Evolutionary conservation across 305 asterid genomes (phyloP).

Genomic region (Lippia alba): DNA sequence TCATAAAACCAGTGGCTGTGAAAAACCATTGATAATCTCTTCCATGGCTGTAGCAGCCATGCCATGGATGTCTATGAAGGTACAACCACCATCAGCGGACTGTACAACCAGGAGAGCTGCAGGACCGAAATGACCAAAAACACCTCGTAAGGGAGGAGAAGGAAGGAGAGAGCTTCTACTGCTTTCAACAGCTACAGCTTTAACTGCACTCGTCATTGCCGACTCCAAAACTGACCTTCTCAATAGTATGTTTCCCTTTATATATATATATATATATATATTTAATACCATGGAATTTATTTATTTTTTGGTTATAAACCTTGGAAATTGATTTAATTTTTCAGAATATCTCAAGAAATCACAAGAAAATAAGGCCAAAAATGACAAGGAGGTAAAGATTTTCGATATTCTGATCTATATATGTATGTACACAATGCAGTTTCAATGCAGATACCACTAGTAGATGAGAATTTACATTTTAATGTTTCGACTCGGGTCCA

Average conservation of each 20-base stretch:
- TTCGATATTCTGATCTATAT: too few species aligned
- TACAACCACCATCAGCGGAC: slow-evolving; percentile 36
- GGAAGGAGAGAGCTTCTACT: slow-evolving; percentile 57
- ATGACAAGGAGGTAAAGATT: slow-evolving; percentile 79
- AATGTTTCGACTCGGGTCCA: too few species aligned
- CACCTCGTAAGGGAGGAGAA: slow-evolving; percentile 32
- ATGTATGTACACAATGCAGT: too few species aligned
- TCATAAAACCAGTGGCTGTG: slow-evolving; percentile 32
- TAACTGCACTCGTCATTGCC: slow-evolving; percentile 38
- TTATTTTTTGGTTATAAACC: background rate
- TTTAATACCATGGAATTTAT: background rate
- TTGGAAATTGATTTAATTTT: background rate
- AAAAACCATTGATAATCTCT: background rate
- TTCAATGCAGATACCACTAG: too few species aligned
- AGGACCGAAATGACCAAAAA: slow-evolving; percentile 30
- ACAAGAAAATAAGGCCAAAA: slow-evolving; percentile 77
- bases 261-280: too few species aligned
- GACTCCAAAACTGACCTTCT: slow-evolving; percentile 78
- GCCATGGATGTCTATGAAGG: background rate
- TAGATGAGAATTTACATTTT: too few species aligned
- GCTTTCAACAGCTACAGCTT: slow-evolving; percentile 47
- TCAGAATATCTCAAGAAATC: slow-evolving; percentile 83
- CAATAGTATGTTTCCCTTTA: slow-evolving; percentile 48
- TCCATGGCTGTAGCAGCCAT: slow-evolving; percentile 46
- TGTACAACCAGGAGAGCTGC: slow-evolving; percentile 36